These are phyloP conservation scores for Tripterygium wilfordii DNA, from an alignment of 177 flowering plant genomes.

Conservation along the genomic window DNA sequence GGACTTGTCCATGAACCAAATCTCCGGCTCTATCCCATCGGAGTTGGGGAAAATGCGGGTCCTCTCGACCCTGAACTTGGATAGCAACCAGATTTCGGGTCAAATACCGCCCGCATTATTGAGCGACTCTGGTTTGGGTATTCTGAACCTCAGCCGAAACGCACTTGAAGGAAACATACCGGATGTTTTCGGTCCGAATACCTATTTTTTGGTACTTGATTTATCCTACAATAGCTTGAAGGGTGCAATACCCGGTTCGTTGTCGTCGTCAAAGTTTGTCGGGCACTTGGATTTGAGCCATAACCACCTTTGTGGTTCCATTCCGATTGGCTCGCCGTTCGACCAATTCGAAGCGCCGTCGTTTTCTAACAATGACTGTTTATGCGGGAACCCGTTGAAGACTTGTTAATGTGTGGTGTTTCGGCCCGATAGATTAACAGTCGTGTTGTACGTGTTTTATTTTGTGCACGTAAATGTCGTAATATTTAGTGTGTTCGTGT, in stretches of 20 bases:
- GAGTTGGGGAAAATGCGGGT: constrained; percentile 64
- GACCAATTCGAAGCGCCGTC: constrained; percentile 73
- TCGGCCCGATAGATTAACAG: no score
- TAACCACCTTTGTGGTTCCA: constrained; percentile 78
- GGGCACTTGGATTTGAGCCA: constrained; percentile 89
- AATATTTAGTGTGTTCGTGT: no score
- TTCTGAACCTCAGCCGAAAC: constrained; percentile 79
- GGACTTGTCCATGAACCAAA: constrained; percentile 57
- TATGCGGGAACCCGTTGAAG: constrained; percentile 51
- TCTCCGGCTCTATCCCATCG: constrained; percentile 61
- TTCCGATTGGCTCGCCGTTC: constrained; percentile 70
- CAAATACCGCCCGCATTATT: constrained; percentile 46
- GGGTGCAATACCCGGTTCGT: constrained; percentile 63
- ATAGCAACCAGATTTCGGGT: constrained; percentile 55
- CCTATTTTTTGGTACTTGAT: constrained; percentile 68
- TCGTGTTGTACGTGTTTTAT: no score
- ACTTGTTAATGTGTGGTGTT: constrained; percentile 30
- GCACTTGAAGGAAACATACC: constrained; percentile 63
- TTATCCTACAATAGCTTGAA: constrained; percentile 58
- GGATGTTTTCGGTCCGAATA: constrained; percentile 56
- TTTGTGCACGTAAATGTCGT: no score
- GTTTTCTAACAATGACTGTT: constrained; percentile 66
- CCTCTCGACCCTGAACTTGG: constrained; percentile 66
- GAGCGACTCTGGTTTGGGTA: constrained; percentile 46
- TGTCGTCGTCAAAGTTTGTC: constrained; percentile 46